Conservation (phyloP, 129 eudicot species). For the Lonicera japonica region DNA sequence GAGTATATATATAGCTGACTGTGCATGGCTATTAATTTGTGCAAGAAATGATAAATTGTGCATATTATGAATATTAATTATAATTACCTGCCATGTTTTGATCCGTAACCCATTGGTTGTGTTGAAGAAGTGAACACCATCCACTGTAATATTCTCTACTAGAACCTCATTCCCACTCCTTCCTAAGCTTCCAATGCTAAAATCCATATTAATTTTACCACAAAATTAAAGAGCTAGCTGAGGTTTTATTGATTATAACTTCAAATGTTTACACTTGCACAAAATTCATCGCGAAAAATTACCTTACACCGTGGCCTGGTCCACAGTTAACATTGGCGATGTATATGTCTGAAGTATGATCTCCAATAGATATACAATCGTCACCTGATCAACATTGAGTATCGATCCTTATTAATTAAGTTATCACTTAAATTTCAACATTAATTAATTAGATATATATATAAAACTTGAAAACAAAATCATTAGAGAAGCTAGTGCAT, state of each 20-base stretch:
- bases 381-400: conserved; percentile 28
- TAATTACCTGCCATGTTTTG: conserved; percentile 70
- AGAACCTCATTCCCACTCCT: conserved; percentile 12
- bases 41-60: neutral
- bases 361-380: conserved; percentile 46
- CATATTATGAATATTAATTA: neutral
- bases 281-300: too few species aligned
- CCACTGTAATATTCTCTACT: conserved; percentile 17
- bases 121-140: conserved; percentile 16
- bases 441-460: too few species aligned
- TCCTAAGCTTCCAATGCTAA: conserved; percentile 58
- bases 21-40: neutral
- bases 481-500: too few species aligned
- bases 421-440: neutral
- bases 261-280: too few species aligned
- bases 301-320: conserved; percentile 68
- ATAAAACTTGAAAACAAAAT: too few species aligned
- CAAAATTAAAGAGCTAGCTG: too few species aligned
- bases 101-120: conserved; percentile 53
- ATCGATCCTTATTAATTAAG: neutral
- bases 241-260: too few species aligned
- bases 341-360: conserved; percentile 22
- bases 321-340: conserved; percentile 31
- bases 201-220: too few species aligned
- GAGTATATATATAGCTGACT: neutral